A percentile compares a stretch with the other conserved stretches of the same genome.
Evolutionary conservation across 2,329 filamentous ascomycete species (phyloP).

Genomic region (Cladobotryum protrusum): DNA sequence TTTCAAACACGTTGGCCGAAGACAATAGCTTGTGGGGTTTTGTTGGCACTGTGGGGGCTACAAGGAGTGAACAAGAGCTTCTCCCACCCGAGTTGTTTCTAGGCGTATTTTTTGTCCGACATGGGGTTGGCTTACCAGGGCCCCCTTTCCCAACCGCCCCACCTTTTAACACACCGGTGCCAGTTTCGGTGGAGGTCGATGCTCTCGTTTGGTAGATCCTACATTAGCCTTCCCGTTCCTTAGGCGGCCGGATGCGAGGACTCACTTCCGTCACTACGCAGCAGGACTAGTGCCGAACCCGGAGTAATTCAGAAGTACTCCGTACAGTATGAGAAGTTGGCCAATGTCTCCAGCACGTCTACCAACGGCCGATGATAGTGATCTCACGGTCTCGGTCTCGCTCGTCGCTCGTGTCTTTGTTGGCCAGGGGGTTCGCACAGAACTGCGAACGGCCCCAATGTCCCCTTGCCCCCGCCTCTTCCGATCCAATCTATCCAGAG

Average conservation of each 20-base stretch:
- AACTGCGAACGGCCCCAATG: too few species aligned
- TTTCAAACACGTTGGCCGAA: too few species aligned
- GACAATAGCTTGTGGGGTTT: too few species aligned
- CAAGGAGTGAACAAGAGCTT: too few species aligned
- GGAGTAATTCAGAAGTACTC: slow-evolving; percentile 6
- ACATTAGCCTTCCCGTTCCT: slow-evolving; percentile 30
- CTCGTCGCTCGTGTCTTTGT: too few species aligned
- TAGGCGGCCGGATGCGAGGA: slow-evolving; percentile 18
- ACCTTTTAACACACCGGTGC: slow-evolving; percentile 22
- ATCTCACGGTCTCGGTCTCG: too few species aligned
- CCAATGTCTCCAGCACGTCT: not conserved
- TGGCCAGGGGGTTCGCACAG: too few species aligned
- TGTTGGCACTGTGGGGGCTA: too few species aligned
- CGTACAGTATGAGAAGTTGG: not conserved
- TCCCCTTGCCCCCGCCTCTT: too few species aligned
- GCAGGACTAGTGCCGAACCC: slow-evolving; percentile 6
- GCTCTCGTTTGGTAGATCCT: slow-evolving; percentile 21
- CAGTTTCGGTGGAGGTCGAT: slow-evolving; percentile 19
- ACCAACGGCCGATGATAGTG: not conserved
- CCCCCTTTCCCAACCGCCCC: slow-evolving; percentile 9
- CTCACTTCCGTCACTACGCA: slow-evolving; percentile 16
- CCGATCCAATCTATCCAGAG: too few species aligned
- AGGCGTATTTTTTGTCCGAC: slow-evolving; percentile 4
- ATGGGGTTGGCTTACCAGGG: slow-evolving; percentile 1
- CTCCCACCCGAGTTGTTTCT: not conserved